Percentiles rank a stretch among this genome's conserved stretches.
These are phyloP conservation scores for Akanthomyces lecanii DNA, from an alignment of 2,329 filamentous ascomycete species.

Conservation along the genomic window DNA sequence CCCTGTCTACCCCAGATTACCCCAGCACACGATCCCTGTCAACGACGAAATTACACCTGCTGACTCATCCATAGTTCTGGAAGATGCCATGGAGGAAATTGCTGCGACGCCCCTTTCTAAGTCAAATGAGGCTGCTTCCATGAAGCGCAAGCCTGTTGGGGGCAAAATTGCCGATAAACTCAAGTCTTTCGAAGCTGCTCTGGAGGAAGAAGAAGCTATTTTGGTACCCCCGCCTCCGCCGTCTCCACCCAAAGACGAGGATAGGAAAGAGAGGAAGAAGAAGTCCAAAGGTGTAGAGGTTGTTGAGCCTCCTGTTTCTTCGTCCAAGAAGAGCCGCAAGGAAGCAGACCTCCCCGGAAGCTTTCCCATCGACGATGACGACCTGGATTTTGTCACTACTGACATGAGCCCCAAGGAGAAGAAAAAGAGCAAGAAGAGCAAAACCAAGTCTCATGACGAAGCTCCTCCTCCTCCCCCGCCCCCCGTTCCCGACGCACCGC, in stretches of 20 bases:
- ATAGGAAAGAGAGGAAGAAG: constrained; percentile 41
- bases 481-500: constrained; percentile 43
- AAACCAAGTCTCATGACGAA: constrained; percentile 35
- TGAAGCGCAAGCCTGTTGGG: constrained; percentile 47
- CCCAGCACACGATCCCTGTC: constrained; percentile 18
- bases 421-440: constrained; percentile 40
- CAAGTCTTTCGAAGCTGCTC: constrained; percentile 49
- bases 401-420: constrained; percentile 29
- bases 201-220: constrained; percentile 36
- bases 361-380: constrained; percentile 52
- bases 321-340: constrained; percentile 30
- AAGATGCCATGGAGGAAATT: constrained; percentile 39
- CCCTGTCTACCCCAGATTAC: constrained; percentile 24
- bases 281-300: constrained; percentile 32
- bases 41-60: constrained; percentile 41
- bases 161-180: constrained; percentile 54
- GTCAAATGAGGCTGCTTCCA: constrained; percentile 32
- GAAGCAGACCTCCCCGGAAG: constrained; percentile 48
- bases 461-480: constrained; percentile 27
- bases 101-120: constrained; percentile 39
- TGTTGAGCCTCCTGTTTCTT: constrained; percentile 23
- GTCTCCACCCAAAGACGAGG: constrained; percentile 21
- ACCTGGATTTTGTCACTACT: constrained; percentile 28
- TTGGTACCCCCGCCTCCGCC: constrained; percentile 38
- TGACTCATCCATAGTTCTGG: constrained; percentile 47